Evolutionary conservation across 306 rosid species (phyloP).

Genomic region (Glycine latifolia): DNA sequence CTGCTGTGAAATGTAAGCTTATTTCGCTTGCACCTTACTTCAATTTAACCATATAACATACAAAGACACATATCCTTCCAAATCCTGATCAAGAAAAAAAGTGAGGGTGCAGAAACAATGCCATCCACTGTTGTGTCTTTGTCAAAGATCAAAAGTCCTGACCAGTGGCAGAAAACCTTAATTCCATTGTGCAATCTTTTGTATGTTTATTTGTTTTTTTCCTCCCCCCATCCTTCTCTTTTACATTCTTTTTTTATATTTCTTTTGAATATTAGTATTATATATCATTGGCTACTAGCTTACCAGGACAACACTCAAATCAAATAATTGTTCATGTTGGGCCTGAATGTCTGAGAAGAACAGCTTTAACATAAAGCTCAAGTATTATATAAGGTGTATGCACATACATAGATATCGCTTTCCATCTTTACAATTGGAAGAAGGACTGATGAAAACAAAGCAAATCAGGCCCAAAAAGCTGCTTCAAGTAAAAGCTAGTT

Average conservation of each 20-base stretch:
- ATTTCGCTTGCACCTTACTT: slow-evolving; percentile 13
- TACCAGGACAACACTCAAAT: slow-evolving; percentile 36
- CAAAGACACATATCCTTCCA: slow-evolving; percentile 24
- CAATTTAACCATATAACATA: not conserved
- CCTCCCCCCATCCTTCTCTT: not conserved
- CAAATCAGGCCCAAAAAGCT: slow-evolving; percentile 46
- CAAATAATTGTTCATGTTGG: slow-evolving; percentile 49
- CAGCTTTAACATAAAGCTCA: slow-evolving; percentile 41
- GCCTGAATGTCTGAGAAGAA: slow-evolving; percentile 40
- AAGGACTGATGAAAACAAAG: slow-evolving; percentile 58
- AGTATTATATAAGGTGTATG: slow-evolving; percentile 35
- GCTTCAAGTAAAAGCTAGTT: slow-evolving; percentile 47
- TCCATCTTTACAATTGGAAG: slow-evolving; percentile 64
- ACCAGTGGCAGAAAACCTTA: slow-evolving; percentile 44
- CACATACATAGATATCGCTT: slow-evolving; percentile 40
- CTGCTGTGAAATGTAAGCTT: not conserved
- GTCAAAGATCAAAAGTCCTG: slow-evolving; percentile 46
- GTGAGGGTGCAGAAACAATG: slow-evolving; percentile 43
- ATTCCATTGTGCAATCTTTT: slow-evolving; percentile 37
- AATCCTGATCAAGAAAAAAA: slow-evolving; percentile 37
- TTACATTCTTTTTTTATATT: not conserved
- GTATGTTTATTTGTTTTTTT: not conserved
- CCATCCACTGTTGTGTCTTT: slow-evolving; percentile 43
- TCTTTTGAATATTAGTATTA: not conserved
- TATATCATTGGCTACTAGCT: not conserved